phyloP scores from a whole-genome alignment of 345 rosid genomes.

The Brassica carinata region DNA sequence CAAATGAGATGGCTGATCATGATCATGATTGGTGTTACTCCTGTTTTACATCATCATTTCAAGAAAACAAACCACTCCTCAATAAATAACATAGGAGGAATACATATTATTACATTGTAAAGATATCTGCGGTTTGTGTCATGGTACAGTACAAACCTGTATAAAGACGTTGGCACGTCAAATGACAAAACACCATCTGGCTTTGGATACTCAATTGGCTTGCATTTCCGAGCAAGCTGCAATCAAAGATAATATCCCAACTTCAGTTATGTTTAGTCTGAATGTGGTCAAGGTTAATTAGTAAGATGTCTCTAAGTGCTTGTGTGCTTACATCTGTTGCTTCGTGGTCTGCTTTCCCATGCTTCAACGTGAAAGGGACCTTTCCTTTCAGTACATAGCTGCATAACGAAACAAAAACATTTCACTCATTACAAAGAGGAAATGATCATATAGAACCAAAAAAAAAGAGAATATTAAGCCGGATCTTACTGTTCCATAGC shows the following conservation, averaged over 20 bases:
- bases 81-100: background rate
- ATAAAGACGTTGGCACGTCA: slow-evolving; percentile 85
- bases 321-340: slow-evolving; percentile 65
- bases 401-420: slow-evolving; percentile 34
- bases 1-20: slow-evolving; percentile 92
- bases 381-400: slow-evolving; percentile 85
- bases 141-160: no score
- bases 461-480: no score
- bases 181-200: slow-evolving; percentile 89
- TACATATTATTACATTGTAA: no score
- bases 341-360: slow-evolving; percentile 89
- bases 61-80: background rate
- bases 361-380: slow-evolving; percentile 73
- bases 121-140: no score
- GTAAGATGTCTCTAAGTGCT: no score
- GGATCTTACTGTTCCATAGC: slow-evolving; percentile 84
- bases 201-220: slow-evolving; percentile 72
- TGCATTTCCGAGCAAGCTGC: slow-evolving; percentile 68
- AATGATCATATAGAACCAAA: slow-evolving; percentile 1
- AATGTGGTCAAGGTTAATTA: no score
- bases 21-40: slow-evolving; percentile 97
- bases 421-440: slow-evolving; percentile 3
- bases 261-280: background rate
- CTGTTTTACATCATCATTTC: slow-evolving; percentile 45
- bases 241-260: slow-evolving; percentile 1